Percentiles rank a stretch among this genome's conserved stretches.
Evolutionary conservation across 1,284 basidiomycete species (phyloP).

Genomic region (Leucoagaricus sp.): DNA sequence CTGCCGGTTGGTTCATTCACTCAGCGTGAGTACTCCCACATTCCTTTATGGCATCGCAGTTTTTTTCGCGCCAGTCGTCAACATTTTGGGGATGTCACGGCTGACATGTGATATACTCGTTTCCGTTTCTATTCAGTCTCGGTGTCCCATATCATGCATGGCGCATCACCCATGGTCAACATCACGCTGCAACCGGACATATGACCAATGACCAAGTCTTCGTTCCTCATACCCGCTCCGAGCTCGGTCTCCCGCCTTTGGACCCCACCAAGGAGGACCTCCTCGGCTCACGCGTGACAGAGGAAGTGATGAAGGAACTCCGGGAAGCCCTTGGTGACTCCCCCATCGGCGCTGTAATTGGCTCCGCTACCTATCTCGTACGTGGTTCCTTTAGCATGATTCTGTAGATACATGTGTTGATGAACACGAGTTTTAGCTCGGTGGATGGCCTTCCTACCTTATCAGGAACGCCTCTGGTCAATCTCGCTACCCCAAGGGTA

Average conservation of each 20-base stretch:
- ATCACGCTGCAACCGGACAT: slow-evolving; percentile 95
- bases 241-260: slow-evolving; percentile 65
- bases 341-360: slow-evolving; percentile 77
- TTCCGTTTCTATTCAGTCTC: slow-evolving; percentile 49
- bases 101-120: slow-evolving; percentile 31
- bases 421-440: slow-evolving; percentile 44
- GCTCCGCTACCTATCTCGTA: slow-evolving; percentile 73
- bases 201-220: slow-evolving; percentile 97
- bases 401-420: slow-evolving; percentile 9
- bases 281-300: slow-evolving; percentile 67
- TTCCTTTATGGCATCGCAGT: slow-evolving; percentile 6
- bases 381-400: slow-evolving; percentile 23
- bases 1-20: slow-evolving; percentile 93
- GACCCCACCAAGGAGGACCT: slow-evolving; percentile 71
- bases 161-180: slow-evolving; percentile 95
- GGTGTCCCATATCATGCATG: slow-evolving; percentile 98
- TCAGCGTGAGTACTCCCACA: slow-evolving; percentile 63
- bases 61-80: slow-evolving; percentile 20
- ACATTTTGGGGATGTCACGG: slow-evolving; percentile 22
- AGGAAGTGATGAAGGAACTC: slow-evolving; percentile 77
- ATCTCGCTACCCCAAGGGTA: slow-evolving; percentile 76
- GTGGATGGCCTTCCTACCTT: slow-evolving; percentile 90
- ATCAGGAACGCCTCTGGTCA: slow-evolving; percentile 90
- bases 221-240: slow-evolving; percentile 86
- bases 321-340: slow-evolving; percentile 93